Evolutionary conservation across 2,329 filamentous ascomycete genomes (phyloP).

Genomic region (Aspergillus unguis): DNA sequence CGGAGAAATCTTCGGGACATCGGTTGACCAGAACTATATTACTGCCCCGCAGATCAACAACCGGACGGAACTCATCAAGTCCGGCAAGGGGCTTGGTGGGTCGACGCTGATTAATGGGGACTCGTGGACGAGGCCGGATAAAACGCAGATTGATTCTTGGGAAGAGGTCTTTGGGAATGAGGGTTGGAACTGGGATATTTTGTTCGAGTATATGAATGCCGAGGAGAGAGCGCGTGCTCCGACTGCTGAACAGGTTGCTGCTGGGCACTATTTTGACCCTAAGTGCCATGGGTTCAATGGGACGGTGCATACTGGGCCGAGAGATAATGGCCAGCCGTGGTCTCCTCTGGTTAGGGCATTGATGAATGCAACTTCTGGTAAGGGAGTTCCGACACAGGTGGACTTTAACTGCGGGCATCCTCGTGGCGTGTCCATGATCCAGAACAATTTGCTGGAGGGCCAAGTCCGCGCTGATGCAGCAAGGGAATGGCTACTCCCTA

Average conservation of each 20-base stretch:
- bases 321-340: slow-evolving; percentile 21
- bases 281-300: slow-evolving; percentile 25
- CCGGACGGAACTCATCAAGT: slow-evolving; percentile 16
- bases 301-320: slow-evolving; percentile 20
- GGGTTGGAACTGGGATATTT: slow-evolving; percentile 45
- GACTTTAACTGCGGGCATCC: slow-evolving; percentile 27
- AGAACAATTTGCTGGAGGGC: slow-evolving; percentile 23
- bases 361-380: slow-evolving; percentile 18
- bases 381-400: slow-evolving; percentile 17
- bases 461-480: slow-evolving; percentile 28
- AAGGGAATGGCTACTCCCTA: slow-evolving; percentile 28
- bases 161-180: slow-evolving; percentile 41
- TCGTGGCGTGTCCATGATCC: slow-evolving; percentile 30
- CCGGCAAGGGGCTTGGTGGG: slow-evolving; percentile 29
- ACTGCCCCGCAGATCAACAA: slow-evolving; percentile 21
- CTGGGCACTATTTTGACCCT: slow-evolving; percentile 22
- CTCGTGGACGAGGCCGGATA: slow-evolving; percentile 31
- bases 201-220: slow-evolving; percentile 50
- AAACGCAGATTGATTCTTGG: slow-evolving; percentile 25
- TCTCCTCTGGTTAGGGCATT: slow-evolving; percentile 24
- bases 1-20: slow-evolving; percentile 25
- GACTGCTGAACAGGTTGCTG: slow-evolving; percentile 16
- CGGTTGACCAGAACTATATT: slow-evolving; percentile 21
- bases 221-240: slow-evolving; percentile 22
- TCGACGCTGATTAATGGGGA: slow-evolving; percentile 29